Conservation (phyloP, 2,329 filamentous ascomycete genomes). For the Venturia aucupariae region DNA sequence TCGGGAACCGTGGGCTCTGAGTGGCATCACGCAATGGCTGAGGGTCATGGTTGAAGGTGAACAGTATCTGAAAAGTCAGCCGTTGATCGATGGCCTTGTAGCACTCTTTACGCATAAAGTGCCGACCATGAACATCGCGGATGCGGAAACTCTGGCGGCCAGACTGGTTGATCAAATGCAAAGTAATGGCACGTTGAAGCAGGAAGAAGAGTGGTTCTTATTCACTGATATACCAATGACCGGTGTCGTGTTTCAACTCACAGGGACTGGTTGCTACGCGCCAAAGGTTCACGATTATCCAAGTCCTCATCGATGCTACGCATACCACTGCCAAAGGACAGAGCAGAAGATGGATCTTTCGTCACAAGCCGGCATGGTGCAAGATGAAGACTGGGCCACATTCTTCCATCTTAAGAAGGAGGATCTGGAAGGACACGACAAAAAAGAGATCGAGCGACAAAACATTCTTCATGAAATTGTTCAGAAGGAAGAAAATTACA, state of each 20-base stretch:
- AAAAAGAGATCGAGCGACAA: conserved; percentile 86
- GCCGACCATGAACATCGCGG: conserved; percentile 95
- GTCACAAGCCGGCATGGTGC: conserved; percentile 58
- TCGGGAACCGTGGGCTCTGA: conserved; percentile 84
- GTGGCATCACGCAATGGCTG: conserved; percentile 78
- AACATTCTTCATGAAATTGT: conserved; percentile 95
- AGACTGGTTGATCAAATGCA: conserved; percentile 75
- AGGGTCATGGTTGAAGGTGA: conserved; percentile 86
- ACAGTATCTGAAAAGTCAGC: conserved; percentile 73
- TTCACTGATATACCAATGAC: conserved; percentile 73
- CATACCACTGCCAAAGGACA: conserved; percentile 86
- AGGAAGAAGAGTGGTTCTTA: conserved; percentile 96
- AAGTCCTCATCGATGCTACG: conserved; percentile 74
- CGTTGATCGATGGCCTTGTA: conserved; percentile 78
- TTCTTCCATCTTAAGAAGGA: conserved; percentile 80
- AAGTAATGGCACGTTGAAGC: conserved; percentile 63
- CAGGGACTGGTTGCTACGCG: conserved; percentile 84
- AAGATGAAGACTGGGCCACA: conserved; percentile 70
- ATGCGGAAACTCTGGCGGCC: conserved; percentile 78
- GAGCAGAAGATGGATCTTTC: conserved; percentile 89
- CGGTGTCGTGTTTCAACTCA: conserved; percentile 88
- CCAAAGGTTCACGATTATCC: conserved; percentile 65
- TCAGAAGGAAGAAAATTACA: conserved; percentile 83
- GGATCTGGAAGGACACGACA: conserved; percentile 58
- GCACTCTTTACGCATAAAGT: conserved; percentile 90